These are phyloP conservation scores for Sordariomycetes sp. DNA, from an alignment of 2,329 filamentous ascomycete species.

Conservation along the genomic window DNA sequence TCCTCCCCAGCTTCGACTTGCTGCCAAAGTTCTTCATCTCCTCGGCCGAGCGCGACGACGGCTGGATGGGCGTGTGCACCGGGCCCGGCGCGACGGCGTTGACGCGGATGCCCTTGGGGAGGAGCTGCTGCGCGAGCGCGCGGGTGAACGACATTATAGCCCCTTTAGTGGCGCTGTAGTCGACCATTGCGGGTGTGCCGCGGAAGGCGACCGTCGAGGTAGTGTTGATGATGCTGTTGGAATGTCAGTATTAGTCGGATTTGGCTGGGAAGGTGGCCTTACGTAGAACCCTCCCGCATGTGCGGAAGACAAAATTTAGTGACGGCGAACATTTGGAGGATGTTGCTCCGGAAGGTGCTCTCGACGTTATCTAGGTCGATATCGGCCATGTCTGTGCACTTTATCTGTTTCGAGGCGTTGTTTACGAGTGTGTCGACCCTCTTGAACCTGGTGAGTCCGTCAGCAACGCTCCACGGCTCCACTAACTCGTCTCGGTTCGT, in stretches of 20 bases:
- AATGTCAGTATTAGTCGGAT: background rate
- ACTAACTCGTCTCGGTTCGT: too few species aligned
- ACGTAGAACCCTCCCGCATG: slow-evolving; percentile 38
- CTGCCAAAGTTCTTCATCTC: slow-evolving; percentile 32
- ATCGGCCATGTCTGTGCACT: slow-evolving; percentile 38
- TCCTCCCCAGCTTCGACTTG: slow-evolving; percentile 22
- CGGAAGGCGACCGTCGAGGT: slow-evolving; percentile 43
- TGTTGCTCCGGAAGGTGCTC: slow-evolving; percentile 45
- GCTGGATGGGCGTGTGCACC: slow-evolving; percentile 32
- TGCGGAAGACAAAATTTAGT: slow-evolving; percentile 45
- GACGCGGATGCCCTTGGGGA: slow-evolving; percentile 46
- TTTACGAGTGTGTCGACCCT: slow-evolving; percentile 43
- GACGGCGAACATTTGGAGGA: slow-evolving; percentile 48
- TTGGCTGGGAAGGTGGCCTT: slow-evolving; percentile 9
- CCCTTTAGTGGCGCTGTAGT: slow-evolving; percentile 48
- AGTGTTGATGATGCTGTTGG: slow-evolving; percentile 43
- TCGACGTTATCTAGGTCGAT: slow-evolving; percentile 44
- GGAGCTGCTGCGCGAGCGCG: slow-evolving; percentile 38
- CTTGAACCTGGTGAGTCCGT: slow-evolving; percentile 11
- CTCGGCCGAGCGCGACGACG: slow-evolving; percentile 27
- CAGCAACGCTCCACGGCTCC: too few species aligned
- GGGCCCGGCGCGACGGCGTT: slow-evolving; percentile 33
- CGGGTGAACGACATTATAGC: slow-evolving; percentile 46
- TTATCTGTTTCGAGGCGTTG: slow-evolving; percentile 46
- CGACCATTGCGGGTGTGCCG: slow-evolving; percentile 36